A percentile compares a stretch with the other conserved stretches of the same genome.
These are phyloP conservation scores for Fusarium marasasianum DNA, from an alignment of 2,329 filamentous ascomycete species.

Conservation along the genomic window DNA sequence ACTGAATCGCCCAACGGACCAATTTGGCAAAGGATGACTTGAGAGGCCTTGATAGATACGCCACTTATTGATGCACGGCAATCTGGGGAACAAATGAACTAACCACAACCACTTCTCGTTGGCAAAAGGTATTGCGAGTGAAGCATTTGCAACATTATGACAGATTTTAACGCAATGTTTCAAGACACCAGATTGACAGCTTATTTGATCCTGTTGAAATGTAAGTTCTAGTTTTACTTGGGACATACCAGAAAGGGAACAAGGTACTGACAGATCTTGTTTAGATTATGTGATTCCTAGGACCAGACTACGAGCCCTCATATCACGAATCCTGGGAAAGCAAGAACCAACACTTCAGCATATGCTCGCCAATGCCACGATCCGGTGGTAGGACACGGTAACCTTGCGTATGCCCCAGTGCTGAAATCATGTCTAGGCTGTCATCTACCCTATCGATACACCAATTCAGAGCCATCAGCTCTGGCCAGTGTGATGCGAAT, in stretches of 20 bases:
- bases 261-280: neutral
- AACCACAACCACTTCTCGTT: neutral
- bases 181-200: neutral
- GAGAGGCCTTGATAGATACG: neutral
- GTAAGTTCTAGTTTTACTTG: accelerated
- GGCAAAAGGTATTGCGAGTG: accelerated
- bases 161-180: neutral
- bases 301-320: neutral
- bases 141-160: neutral
- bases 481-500: neutral
- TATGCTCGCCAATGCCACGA: neutral
- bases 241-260: neutral
- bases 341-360: neutral
- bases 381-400: neutral
- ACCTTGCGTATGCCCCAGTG: accelerated
- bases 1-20: neutral
- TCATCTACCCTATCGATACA: neutral
- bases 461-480: neutral
- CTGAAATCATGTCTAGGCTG: neutral
- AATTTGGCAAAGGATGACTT: neutral
- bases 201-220: neutral
- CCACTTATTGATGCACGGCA: neutral
- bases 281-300: neutral
- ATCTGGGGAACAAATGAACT: neutral
- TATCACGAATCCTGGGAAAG: neutral